phyloP scores from a whole-genome alignment of 352 stramenopile species.

The Globisporangium recalcitrans region DNA sequence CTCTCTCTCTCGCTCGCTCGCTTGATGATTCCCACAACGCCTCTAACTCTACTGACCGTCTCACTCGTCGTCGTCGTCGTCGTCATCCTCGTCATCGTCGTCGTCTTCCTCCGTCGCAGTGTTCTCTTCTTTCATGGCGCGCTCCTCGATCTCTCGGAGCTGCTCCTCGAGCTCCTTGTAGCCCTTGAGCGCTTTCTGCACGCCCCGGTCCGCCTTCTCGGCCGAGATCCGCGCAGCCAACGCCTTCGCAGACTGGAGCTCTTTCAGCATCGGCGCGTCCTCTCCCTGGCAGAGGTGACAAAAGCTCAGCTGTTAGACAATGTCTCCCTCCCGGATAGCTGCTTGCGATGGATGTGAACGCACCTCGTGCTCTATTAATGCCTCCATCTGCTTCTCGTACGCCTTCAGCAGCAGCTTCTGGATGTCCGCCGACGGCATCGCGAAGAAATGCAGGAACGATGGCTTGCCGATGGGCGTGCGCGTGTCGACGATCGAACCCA shows the following conservation, averaged over 20 bases:
- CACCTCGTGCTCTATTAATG: constrained; percentile 49
- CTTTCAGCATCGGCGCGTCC: constrained; percentile 52
- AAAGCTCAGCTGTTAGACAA: not conserved
- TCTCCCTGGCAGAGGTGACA: constrained; percentile 21
- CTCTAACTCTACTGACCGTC: not conserved
- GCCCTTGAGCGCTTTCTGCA: constrained; percentile 64
- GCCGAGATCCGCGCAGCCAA: constrained; percentile 52
- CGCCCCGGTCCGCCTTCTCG: constrained; percentile 63
- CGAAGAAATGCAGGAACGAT: constrained; percentile 82
- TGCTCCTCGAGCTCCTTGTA: constrained; percentile 68
- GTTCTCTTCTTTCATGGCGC: constrained; percentile 45
- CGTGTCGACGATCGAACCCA: constrained; percentile 82
- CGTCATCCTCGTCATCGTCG: constrained; percentile 18
- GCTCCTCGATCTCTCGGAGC: constrained; percentile 60
- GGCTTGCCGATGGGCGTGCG: constrained; percentile 60
- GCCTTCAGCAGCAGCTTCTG: constrained; percentile 68
- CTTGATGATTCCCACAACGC: not conserved
- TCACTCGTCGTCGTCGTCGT: constrained; percentile 21
- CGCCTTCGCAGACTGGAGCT: constrained; percentile 49
- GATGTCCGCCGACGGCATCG: constrained; percentile 64
- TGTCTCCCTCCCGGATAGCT: not conserved
- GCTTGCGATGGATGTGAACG: not conserved
- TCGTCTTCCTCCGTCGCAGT: constrained; percentile 41
- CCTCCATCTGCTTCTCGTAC: constrained; percentile 83
- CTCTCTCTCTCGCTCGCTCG: not conserved